Conservation (phyloP, 2,329 filamentous ascomycete species). For the Ambrosiella xylebori region DNA sequence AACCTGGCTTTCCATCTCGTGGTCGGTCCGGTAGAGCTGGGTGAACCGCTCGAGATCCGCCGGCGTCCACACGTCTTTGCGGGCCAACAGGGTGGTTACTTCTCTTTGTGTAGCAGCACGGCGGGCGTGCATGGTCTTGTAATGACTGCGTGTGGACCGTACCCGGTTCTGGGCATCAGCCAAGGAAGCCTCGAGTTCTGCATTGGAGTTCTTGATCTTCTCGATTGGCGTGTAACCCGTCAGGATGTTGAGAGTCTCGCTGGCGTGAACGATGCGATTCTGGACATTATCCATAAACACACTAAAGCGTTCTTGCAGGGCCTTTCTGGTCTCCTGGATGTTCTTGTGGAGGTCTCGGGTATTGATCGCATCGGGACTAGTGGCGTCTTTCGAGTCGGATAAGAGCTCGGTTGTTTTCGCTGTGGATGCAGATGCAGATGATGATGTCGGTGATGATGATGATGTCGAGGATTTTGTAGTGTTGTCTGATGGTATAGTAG, state of each 20-base stretch:
- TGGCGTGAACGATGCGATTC: constrained; percentile 65
- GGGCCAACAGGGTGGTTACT: constrained; percentile 80
- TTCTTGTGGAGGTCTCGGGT: constrained; percentile 20
- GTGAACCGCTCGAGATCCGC: constrained; percentile 89
- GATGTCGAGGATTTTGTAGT: constrained; percentile 1
- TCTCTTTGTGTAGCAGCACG: constrained; percentile 86
- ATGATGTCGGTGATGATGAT: constrained; percentile 9
- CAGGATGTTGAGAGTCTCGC: constrained; percentile 78
- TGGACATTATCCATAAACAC: constrained; percentile 79
- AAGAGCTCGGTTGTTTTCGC: constrained; percentile 13
- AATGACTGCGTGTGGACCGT: constrained; percentile 52
- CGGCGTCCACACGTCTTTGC: constrained; percentile 84
- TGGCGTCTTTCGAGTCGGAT: neutral
- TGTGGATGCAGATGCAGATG: constrained; percentile 15
- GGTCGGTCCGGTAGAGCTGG: constrained; percentile 74
- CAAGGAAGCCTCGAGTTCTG: constrained; percentile 43
- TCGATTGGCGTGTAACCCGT: constrained; percentile 92
- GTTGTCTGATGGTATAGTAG: neutral
- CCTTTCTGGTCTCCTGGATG: constrained; percentile 18
- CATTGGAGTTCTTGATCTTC: constrained; percentile 62
- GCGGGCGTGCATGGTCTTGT: constrained; percentile 68
- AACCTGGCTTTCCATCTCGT: constrained; percentile 79
- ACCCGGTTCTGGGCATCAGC: constrained; percentile 46
- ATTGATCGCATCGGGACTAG: constrained; percentile 13
- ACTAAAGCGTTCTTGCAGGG: constrained; percentile 32